These are phyloP conservation scores for Astrocystis sublimbata DNA, from an alignment of 495 filamentous ascomycete species.

Conservation along the genomic window DNA sequence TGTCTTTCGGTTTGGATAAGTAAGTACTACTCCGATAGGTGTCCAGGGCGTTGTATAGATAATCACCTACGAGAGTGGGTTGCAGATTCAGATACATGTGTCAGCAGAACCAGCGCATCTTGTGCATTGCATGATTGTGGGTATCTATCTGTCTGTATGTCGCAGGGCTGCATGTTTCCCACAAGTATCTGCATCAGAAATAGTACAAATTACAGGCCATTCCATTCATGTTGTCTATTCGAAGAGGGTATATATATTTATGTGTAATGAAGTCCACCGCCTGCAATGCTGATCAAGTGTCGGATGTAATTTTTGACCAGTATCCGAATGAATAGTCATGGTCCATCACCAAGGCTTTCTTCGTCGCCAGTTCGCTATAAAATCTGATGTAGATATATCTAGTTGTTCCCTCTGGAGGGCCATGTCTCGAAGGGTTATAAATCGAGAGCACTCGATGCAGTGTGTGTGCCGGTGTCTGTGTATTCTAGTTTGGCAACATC, in stretches of 20 bases:
- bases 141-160: conserved; percentile 7
- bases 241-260: conserved; percentile 18
- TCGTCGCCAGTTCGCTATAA: neutral
- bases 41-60: too few relatives aligned
- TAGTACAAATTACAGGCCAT: neutral
- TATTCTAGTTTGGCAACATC: neutral
- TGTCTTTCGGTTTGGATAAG: too few relatives aligned
- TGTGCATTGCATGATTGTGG: neutral
- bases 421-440: neutral
- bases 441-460: neutral
- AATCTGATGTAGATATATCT: neutral
- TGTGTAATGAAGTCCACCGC: conserved; percentile 18
- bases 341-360: neutral
- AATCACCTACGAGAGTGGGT: neutral
- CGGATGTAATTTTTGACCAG: neutral
- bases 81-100: neutral
- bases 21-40: too few relatives aligned
- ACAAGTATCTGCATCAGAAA: neutral
- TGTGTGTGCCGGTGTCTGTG: neutral
- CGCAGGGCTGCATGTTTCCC: neutral
- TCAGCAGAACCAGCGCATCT: neutral
- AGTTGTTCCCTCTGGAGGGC: neutral
- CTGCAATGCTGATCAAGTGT: neutral
- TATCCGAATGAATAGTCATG: neutral
- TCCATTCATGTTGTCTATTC: conserved; percentile 12